Evolutionary conservation across 2,329 filamentous ascomycete genomes (phyloP), one percentile per base, ranked within the genome.

Genomic region (Metarhizium anisopliae): DNA sequence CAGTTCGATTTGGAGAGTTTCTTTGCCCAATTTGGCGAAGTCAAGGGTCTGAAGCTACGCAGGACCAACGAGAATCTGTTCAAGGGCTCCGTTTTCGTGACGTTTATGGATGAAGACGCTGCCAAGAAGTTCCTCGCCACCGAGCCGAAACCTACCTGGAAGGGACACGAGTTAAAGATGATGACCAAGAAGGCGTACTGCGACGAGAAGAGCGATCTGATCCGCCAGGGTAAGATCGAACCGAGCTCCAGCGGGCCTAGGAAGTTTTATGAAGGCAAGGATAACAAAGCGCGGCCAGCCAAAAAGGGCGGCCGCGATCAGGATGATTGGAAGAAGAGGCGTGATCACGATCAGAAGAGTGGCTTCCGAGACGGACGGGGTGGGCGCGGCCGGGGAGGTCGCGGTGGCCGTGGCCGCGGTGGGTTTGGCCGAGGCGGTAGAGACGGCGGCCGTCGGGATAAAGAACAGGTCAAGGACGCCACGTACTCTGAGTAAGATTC

Each of bases 51-150:
- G 59, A 92, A 93, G 67, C 87, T 99, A 60, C 90, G 95, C 63
- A 90, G 94, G 62, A 78, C 77, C 51, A 78, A 80, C 47, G 76
- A 85, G 58, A 85, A 84, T 65, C 74, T 80, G 53, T 99, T 97
- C 85, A 99, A 99, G 81, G 91, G 93, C 63, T 96, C 90, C 62
- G 90, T 96, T 57, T 97, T 96, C 68, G 90, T 96, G 61, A 93
- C 96, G 72, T 99, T 97, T 71, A 80, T 83, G 59, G 82, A 83
- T 52, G 86, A 91, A 66, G 89, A 95, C 62, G 80, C 83, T 25
- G 86, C 89, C 65, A 80, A 91, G 70, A 84, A 84, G 57, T 99
- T 99, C 74, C 75, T 96, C 59, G 83, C 77, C 14, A 75, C 90
- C 45, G 87, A 95, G 55, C 86, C 89, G 20, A 85, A 87, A 70